These are phyloP conservation scores for Picea sitchensis DNA, from an alignment of 75 land plant genomes.

Conservation along the genomic window DNA sequence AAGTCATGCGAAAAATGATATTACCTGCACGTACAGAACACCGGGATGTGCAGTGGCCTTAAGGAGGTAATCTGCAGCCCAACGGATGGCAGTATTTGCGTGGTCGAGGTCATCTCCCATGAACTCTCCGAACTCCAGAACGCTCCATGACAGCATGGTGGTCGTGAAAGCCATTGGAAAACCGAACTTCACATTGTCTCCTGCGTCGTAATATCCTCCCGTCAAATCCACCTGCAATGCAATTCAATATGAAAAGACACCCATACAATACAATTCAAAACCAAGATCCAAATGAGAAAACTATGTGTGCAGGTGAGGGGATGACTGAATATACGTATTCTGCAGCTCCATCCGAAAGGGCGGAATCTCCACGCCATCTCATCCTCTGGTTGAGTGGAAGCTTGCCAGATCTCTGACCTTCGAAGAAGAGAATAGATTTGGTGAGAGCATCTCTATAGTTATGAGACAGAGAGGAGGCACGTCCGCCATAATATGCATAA, in stretches of 20 bases:
- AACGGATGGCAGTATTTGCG: slow-evolving; percentile 39
- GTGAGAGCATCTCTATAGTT: slow-evolving; percentile 27
- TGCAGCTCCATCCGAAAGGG: slow-evolving; percentile 23
- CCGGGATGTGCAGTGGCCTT: slow-evolving; percentile 46
- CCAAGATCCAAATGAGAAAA: too few species aligned
- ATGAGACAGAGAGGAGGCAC: neutral
- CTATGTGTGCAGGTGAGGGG: too few species aligned
- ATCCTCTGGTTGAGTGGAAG: slow-evolving; percentile 31
- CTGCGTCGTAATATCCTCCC: slow-evolving; percentile 78
- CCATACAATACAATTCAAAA: too few species aligned
- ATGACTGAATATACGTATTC: slow-evolving; percentile 10
- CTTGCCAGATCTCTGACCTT: slow-evolving; percentile 33
- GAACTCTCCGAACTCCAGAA: slow-evolving; percentile 45
- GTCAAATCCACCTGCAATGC: slow-evolving; percentile 47
- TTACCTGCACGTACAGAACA: slow-evolving; percentile 47
- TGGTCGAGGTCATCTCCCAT: slow-evolving; percentile 43
- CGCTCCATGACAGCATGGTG: slow-evolving; percentile 67
- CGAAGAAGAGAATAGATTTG: slow-evolving; percentile 33
- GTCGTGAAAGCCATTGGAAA: slow-evolving; percentile 73
- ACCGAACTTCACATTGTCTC: slow-evolving; percentile 75
- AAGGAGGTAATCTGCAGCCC: slow-evolving; percentile 72
- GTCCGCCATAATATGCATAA: too few species aligned
- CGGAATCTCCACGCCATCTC: slow-evolving; percentile 32
- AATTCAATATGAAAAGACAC: too few species aligned
- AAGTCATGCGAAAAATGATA: too few species aligned